These are phyloP conservation scores for Leccinellum albellum DNA, from an alignment of 768 basidiomycete genomes.

Conservation along the genomic window DNA sequence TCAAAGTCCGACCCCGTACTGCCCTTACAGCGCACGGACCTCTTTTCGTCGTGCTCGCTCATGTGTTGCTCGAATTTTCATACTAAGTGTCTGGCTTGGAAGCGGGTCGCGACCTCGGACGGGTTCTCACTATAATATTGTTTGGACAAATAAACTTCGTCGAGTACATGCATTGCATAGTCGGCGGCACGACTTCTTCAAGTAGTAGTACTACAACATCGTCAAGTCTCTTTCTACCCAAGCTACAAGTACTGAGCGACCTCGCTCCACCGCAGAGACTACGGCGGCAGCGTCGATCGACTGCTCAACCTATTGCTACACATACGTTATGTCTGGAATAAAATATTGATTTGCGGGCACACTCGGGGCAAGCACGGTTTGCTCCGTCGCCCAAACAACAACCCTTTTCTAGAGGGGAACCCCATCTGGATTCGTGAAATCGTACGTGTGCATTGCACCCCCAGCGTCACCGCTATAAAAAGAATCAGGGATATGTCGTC, in stretches of 20 bases:
- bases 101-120: slow-evolving; percentile 9
- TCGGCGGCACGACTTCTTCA: background rate
- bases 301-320: background rate
- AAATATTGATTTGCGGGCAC: slow-evolving; percentile 9
- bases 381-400: background rate
- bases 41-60: slow-evolving; percentile 25
- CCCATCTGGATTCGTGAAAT: slow-evolving; percentile 27
- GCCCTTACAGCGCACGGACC: slow-evolving; percentile 35
- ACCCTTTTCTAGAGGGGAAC: slow-evolving; percentile 12
- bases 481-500: slow-evolving; percentile 19
- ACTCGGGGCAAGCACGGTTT: background rate
- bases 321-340: background rate
- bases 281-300: background rate
- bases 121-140: slow-evolving; percentile 15
- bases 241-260: background rate
- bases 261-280: background rate
- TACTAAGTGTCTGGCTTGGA: slow-evolving; percentile 7
- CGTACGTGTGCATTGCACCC: slow-evolving; percentile 47
- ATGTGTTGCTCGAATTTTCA: slow-evolving; percentile 17
- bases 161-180: background rate
- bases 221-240: background rate
- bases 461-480: slow-evolving; percentile 44
- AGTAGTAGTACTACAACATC: background rate
- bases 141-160: slow-evolving; percentile 29
- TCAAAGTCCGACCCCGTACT: slow-evolving; percentile 36